Conservation (phyloP, 352 stramenopile species). For the Globisporangium sylvaticum region DNA sequence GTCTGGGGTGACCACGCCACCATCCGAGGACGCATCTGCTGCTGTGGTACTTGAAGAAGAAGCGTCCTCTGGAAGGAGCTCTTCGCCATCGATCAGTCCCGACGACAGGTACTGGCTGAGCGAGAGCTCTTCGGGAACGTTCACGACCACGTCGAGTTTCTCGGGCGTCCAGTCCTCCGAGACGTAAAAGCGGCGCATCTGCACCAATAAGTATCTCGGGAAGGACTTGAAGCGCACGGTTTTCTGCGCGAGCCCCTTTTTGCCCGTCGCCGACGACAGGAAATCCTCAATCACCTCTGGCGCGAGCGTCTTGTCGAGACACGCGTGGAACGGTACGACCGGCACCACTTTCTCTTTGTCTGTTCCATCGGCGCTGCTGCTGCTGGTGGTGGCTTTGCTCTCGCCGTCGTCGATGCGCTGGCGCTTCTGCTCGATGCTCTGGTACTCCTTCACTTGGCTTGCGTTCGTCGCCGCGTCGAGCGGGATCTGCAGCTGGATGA, state of each 20-base stretch:
- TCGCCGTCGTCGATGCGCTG: slow-evolving; percentile 77
- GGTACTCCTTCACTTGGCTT: slow-evolving; percentile 81
- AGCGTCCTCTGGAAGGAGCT: slow-evolving; percentile 76
- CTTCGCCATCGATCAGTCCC: slow-evolving; percentile 83
- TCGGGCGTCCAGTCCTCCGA: slow-evolving; percentile 95
- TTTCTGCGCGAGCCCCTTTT: slow-evolving; percentile 78
- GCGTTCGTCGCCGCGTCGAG: slow-evolving; percentile 84
- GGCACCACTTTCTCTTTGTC: slow-evolving; percentile 67
- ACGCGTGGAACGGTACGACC: slow-evolving; percentile 92
- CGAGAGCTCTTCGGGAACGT: slow-evolving; percentile 91
- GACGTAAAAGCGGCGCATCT: slow-evolving; percentile 97
- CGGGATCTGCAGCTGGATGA: slow-evolving; percentile 87
- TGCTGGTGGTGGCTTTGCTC: slow-evolving; percentile 16
- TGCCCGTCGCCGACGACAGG: slow-evolving; percentile 64
- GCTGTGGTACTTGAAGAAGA: slow-evolving; percentile 21
- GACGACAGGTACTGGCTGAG: slow-evolving; percentile 76
- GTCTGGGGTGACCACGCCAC: slow-evolving; percentile 66
- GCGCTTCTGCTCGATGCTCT: slow-evolving; percentile 80
- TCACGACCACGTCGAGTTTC: slow-evolving; percentile 97
- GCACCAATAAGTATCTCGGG: slow-evolving; percentile 94
- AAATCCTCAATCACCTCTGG: slow-evolving; percentile 92
- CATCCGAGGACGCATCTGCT: neutral
- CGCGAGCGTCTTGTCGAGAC: slow-evolving; percentile 90
- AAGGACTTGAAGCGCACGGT: slow-evolving; percentile 91
- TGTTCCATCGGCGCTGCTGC: slow-evolving; percentile 12